These are phyloP conservation scores for Ganoderma lucidum DNA, from an alignment of 1,284 basidiomycete genomes.

Conservation along the genomic window DNA sequence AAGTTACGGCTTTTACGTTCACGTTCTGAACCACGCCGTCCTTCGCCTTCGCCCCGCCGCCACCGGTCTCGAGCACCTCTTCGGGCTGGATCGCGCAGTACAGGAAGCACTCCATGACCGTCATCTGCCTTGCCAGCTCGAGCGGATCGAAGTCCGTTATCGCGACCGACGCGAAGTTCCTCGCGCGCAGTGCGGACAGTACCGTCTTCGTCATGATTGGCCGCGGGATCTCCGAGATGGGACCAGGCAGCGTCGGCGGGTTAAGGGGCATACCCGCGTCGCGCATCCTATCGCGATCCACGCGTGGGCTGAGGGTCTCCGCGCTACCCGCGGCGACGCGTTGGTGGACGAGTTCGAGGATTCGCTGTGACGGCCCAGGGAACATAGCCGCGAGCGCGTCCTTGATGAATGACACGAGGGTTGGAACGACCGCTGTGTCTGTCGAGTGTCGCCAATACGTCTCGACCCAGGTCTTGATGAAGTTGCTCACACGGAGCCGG, in stretches of 20 bases:
- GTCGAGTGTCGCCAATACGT: slow-evolving; percentile 82
- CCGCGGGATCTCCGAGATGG: slow-evolving; percentile 71
- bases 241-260: slow-evolving; percentile 52
- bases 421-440: slow-evolving; percentile 68
- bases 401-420: slow-evolving; percentile 70
- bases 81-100: slow-evolving; percentile 89
- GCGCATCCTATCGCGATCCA: slow-evolving; percentile 71
- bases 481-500: slow-evolving; percentile 88
- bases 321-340: slow-evolving; percentile 46
- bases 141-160: slow-evolving; percentile 94
- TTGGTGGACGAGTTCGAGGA: slow-evolving; percentile 74
- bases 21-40: slow-evolving; percentile 70
- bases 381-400: slow-evolving; percentile 72
- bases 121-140: slow-evolving; percentile 94
- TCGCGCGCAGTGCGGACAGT: slow-evolving; percentile 65
- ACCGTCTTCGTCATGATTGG: slow-evolving; percentile 89
- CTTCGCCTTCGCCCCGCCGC: slow-evolving; percentile 42
- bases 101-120: slow-evolving; percentile 91
- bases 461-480: slow-evolving; percentile 95
- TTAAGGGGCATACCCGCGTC: slow-evolving; percentile 77
- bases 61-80: slow-evolving; percentile 85
- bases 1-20: slow-evolving; percentile 86
- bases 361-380: slow-evolving; percentile 72
- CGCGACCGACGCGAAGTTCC: slow-evolving; percentile 65
- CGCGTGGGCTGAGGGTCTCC: slow-evolving; percentile 56